Evolutionary conservation across 1,284 basidiomycete genomes (phyloP).

Genomic region (Serendipita sp.): DNA sequence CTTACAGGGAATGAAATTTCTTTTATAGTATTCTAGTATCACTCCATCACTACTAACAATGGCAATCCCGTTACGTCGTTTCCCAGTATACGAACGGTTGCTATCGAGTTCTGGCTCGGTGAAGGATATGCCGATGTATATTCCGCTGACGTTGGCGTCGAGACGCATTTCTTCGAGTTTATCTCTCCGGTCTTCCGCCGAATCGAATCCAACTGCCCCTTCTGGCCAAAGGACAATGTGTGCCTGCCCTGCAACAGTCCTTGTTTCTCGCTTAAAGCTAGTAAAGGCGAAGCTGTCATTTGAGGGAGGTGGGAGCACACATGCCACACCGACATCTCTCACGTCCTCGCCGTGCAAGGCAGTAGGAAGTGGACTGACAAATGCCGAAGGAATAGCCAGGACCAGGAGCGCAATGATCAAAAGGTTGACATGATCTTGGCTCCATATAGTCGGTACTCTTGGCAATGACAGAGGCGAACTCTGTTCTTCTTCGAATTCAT

Average conservation of each 20-base stretch:
- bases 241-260: constrained; percentile 28
- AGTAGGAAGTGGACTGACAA: constrained; percentile 28
- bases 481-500: constrained; percentile 15
- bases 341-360: constrained; percentile 33
- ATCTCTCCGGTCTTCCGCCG: constrained; percentile 31
- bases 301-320: constrained; percentile 37
- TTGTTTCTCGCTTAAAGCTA: constrained; percentile 45
- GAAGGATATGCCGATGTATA: constrained; percentile 49
- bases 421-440: constrained; percentile 11
- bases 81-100: constrained; percentile 23
- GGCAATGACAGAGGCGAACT: neutral
- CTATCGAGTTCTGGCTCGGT: constrained; percentile 34
- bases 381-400: constrained; percentile 44
- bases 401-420: constrained; percentile 30
- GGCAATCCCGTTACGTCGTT: constrained; percentile 45
- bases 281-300: constrained; percentile 30
- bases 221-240: constrained; percentile 67
- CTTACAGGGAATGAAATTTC: constrained; percentile 59
- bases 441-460: neutral
- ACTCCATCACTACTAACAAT: constrained; percentile 33
- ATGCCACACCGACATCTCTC: constrained; percentile 39
- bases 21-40: constrained; percentile 55
- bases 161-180: constrained; percentile 33
- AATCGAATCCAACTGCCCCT: constrained; percentile 49
- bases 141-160: constrained; percentile 19